Percentiles rank a stretch among this genome's conserved stretches.
Evolutionary conservation across 176 grass and related monocot genomes (phyloP).

Genomic region (Pharus latifolius): DNA sequence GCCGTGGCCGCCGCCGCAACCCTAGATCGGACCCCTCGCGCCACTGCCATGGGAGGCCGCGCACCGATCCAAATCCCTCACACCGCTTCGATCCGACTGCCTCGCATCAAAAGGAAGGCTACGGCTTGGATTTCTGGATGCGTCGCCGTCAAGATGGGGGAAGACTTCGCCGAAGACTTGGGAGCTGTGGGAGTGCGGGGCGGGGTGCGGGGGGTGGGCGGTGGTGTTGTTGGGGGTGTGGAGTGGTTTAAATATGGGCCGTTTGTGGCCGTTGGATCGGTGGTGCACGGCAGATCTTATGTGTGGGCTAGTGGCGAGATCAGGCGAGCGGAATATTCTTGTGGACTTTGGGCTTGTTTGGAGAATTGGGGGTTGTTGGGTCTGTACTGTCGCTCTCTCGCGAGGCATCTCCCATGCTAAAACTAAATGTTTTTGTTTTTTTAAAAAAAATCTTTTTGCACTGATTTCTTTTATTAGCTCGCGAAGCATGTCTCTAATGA

Average conservation of each 20-base stretch:
- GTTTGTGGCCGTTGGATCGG: not conserved
- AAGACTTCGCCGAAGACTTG: constrained; percentile 35
- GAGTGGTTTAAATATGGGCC: not conserved
- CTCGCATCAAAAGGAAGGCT: constrained; percentile 17
- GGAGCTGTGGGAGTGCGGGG: too few relatives aligned
- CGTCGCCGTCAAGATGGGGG: constrained; percentile 28
- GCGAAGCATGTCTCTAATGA: too few relatives aligned
- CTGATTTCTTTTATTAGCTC: too few relatives aligned
- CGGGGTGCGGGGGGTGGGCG: not conserved
- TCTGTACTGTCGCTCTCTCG: too few relatives aligned
- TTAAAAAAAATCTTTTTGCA: too few relatives aligned
- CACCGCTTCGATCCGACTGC: constrained; percentile 9
- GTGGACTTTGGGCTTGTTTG: too few relatives aligned
- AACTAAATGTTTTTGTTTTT: too few relatives aligned
- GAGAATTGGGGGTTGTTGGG: too few relatives aligned
- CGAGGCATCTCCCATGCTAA: too few relatives aligned
- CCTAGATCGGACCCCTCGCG: constrained; percentile 27
- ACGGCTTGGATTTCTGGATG: not conserved
- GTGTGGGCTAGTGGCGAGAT: too few relatives aligned
- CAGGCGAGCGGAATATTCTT: not conserved
- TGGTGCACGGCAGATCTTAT: not conserved
- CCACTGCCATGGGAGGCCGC: constrained; percentile 10
- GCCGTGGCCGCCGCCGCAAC: not conserved
- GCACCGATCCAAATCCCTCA: not conserved
- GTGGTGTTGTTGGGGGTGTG: not conserved